phyloP scores from a whole-genome alignment of 352 stramenopile species.

The Globisporangium ultimum region DNA sequence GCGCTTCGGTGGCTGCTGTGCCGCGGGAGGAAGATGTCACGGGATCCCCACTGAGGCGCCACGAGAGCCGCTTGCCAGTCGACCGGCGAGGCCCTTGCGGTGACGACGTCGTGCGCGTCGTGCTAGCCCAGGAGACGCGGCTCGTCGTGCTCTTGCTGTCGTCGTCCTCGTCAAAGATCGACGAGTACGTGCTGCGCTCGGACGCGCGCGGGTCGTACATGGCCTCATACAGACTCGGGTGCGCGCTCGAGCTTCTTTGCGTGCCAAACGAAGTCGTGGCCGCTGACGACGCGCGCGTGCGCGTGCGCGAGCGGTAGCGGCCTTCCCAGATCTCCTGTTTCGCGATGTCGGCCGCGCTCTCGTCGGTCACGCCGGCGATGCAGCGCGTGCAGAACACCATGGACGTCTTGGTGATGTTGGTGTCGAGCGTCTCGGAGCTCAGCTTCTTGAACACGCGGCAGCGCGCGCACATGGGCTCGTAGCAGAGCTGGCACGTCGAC shows the following conservation, averaged over 20 bases:
- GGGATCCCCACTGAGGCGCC: constrained; percentile 13
- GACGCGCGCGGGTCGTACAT: constrained; percentile 26
- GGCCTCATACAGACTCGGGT: constrained; percentile 11
- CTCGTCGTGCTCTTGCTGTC: constrained; percentile 21
- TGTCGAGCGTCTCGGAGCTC: constrained; percentile 36
- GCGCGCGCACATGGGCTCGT: constrained; percentile 35
- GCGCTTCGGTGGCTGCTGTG: constrained; percentile 37
- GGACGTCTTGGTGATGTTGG: constrained; percentile 34
- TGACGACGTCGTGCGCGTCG: neutral
- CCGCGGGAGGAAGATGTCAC: constrained; percentile 4
- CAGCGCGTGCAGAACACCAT: constrained; percentile 73
- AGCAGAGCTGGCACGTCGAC: constrained; percentile 39
- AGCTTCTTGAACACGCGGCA: constrained; percentile 46
- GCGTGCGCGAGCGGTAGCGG: constrained; percentile 26
- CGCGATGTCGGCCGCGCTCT: constrained; percentile 58
- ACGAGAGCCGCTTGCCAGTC: constrained; percentile 14
- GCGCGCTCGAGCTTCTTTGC: constrained; percentile 1
- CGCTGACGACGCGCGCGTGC: constrained; percentile 33
- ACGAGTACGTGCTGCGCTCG: constrained; percentile 39
- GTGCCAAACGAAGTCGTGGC: constrained; percentile 5
- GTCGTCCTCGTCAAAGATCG: constrained; percentile 27
- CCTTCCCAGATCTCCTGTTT: constrained; percentile 50
- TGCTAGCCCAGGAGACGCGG: constrained; percentile 6
- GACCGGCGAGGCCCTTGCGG: neutral
- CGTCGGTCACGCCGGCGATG: constrained; percentile 42